These are phyloP conservation scores for Corrigiola litoralis DNA, from an alignment of 179 eudicot species.

Conservation along the genomic window DNA sequence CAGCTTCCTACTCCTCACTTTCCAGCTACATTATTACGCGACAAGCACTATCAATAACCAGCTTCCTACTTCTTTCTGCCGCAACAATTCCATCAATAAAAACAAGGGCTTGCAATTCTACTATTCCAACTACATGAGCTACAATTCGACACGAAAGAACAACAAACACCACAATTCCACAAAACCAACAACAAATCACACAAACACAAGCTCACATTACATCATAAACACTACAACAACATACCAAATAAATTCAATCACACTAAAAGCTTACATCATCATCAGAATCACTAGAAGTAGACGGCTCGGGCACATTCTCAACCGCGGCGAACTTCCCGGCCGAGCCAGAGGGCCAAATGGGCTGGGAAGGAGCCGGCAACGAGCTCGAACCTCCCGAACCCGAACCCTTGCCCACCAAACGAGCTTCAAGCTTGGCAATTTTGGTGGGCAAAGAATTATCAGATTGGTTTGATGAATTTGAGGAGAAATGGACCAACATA, in stretches of 20 bases:
- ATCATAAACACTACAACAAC: background rate
- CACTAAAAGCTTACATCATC: conserved; percentile 57
- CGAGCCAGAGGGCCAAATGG: conserved; percentile 37
- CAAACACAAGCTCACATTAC: background rate
- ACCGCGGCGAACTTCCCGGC: conserved; percentile 36
- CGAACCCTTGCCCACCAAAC: conserved; percentile 82
- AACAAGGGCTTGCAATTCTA: no score
- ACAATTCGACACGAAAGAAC: background rate
- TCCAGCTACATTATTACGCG: no score
- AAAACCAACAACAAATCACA: background rate
- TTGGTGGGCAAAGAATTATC: conserved; percentile 77
- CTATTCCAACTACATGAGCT: background rate
- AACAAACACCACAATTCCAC: background rate
- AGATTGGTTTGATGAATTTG: conserved; percentile 86
- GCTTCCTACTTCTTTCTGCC: no score
- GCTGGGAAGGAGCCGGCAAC: conserved; percentile 34
- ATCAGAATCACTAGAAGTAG: conserved; percentile 70
- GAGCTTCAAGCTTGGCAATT: conserved; percentile 92
- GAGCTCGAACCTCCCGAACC: conserved; percentile 40
- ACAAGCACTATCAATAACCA: no score
- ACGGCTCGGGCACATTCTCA: conserved; percentile 33
- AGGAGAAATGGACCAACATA: conserved; percentile 64
- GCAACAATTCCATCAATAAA: background rate
- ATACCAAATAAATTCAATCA: background rate
- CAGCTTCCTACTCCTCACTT: no score